These are phyloP conservation scores for Primulina huaijiensis DNA, from an alignment of 257 asterid species.

Conservation along the genomic window DNA sequence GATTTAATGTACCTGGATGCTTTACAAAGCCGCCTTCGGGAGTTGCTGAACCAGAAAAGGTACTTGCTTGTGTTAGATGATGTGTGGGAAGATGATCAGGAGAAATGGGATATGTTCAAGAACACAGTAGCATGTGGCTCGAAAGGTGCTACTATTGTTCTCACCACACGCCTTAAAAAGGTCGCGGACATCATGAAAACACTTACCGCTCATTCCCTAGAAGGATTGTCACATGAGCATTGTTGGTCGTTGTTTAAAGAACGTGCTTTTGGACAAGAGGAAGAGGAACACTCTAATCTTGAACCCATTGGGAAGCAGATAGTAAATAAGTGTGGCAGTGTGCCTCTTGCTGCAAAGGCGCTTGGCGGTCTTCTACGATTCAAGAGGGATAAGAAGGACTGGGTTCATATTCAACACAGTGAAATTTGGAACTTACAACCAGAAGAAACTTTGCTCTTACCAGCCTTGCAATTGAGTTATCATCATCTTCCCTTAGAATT, in stretches of 20 bases:
- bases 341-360: constrained; percentile 29
- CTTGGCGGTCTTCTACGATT: constrained; percentile 33
- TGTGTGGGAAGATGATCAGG: constrained; percentile 38
- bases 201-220: constrained; percentile 18
- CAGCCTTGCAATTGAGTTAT: constrained; percentile 33
- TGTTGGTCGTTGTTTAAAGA: constrained; percentile 31
- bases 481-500: constrained; percentile 25
- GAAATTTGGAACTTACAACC: constrained; percentile 30
- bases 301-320: constrained; percentile 30
- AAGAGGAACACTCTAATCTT: constrained; percentile 4
- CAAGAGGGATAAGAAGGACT: constrained; percentile 27
- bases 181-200: constrained; percentile 29
- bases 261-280: constrained; percentile 23
- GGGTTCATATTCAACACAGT: constrained; percentile 27
- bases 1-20: constrained; percentile 19
- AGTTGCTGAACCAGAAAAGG: constrained; percentile 26
- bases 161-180: constrained; percentile 30
- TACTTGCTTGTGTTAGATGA: constrained; percentile 36
- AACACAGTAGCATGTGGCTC: constrained; percentile 26
- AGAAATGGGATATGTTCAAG: constrained; percentile 28
- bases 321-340: constrained; percentile 28
- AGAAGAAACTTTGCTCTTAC: constrained; percentile 21
- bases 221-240: constrained; percentile 15
- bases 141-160: constrained; percentile 21
- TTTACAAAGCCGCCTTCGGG: constrained; percentile 15